phyloP scores from a whole-genome alignment of 1,284 basidiomycete species.

The Mycosarcoma maydis region DNA sequence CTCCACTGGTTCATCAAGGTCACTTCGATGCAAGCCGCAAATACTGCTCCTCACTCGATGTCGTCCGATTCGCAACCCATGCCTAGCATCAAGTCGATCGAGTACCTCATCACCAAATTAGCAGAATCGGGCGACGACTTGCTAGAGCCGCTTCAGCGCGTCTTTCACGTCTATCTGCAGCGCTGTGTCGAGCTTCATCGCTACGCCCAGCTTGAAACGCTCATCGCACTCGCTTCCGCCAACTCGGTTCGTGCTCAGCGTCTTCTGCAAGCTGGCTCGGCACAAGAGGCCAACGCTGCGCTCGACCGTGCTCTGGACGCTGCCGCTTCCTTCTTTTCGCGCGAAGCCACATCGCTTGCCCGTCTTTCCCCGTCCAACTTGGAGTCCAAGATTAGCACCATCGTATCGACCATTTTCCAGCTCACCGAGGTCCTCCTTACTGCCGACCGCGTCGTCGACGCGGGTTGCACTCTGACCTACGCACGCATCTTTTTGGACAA shows the following conservation, averaged over 20 bases:
- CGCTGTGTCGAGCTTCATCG: neutral
- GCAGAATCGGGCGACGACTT: conserved; percentile 11
- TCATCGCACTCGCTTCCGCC: conserved; percentile 32
- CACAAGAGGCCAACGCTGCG: conserved; percentile 20
- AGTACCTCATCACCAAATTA: conserved; percentile 24
- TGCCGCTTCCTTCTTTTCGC: conserved; percentile 18
- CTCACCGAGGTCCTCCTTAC: conserved; percentile 26
- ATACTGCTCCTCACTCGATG: neutral
- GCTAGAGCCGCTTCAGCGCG: conserved; percentile 16
- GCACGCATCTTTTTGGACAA: conserved; percentile 21
- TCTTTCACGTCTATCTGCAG: conserved; percentile 29
- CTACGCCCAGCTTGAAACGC: conserved; percentile 2
- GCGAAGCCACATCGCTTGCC: neutral
- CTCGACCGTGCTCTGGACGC: conserved; percentile 42
- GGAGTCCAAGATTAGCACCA: conserved; percentile 2
- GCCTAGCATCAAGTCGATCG: conserved; percentile 9
- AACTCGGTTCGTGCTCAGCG: conserved; percentile 41
- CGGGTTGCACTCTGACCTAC: conserved; percentile 37
- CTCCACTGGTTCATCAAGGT: conserved; percentile 55
- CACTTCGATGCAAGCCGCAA: neutral
- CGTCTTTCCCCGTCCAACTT: neutral
- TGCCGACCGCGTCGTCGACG: conserved; percentile 31
- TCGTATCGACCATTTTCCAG: conserved; percentile 13
- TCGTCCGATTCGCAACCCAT: conserved; percentile 8
- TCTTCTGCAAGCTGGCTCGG: conserved; percentile 24